Evolutionary conservation across 441 rosid genomes (phyloP).

Genomic region (Mallotus japonicus): DNA sequence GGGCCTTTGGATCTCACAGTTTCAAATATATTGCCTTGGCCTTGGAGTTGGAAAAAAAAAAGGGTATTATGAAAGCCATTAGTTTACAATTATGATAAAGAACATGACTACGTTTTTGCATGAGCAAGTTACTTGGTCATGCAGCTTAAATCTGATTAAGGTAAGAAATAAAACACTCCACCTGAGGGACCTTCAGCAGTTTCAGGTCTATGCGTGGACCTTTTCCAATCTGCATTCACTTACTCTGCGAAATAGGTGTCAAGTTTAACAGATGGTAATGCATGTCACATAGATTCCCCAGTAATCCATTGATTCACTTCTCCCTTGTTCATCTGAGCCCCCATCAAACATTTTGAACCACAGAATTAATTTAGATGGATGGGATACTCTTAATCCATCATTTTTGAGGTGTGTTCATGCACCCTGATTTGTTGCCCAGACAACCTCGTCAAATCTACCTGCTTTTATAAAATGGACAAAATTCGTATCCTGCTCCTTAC

Average conservation of each 20-base stretch:
- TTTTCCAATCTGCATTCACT: neutral
- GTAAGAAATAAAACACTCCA: neutral
- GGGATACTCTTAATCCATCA: neutral
- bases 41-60: too few species aligned
- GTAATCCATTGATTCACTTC: neutral
- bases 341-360: neutral
- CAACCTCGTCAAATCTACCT: neutral
- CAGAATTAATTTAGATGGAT: neutral
- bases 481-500: neutral
- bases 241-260: neutral
- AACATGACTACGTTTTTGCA: too few species aligned
- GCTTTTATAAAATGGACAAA: neutral
- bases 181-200: neutral
- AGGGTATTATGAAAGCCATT: neutral
- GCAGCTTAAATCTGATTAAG: neutral
- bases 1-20: neutral
- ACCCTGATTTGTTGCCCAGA: neutral
- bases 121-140: neutral
- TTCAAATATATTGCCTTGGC: neutral
- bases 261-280: neutral
- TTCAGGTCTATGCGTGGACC: neutral
- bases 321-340: neutral
- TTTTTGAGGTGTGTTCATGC: neutral
- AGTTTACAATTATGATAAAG: neutral
- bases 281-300: neutral